These are phyloP conservation scores for Pittosporum tobira DNA, from an alignment of 129 eudicot species.

Conservation along the genomic window DNA sequence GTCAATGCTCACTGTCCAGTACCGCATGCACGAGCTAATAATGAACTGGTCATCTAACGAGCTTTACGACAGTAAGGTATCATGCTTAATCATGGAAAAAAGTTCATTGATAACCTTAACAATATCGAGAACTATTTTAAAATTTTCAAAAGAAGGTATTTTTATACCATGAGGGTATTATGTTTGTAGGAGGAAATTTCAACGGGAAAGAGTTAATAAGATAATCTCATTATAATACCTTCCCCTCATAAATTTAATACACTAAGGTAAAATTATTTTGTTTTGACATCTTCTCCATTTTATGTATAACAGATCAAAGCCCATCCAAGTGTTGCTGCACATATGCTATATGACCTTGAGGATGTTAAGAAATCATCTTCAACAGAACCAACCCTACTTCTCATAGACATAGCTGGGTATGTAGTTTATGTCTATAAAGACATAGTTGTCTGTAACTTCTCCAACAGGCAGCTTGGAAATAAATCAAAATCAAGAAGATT, in stretches of 20 bases:
- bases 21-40: slow-evolving; percentile 92
- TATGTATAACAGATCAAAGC: slow-evolving; percentile 59
- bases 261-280: not conserved
- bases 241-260: not conserved
- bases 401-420: slow-evolving; percentile 91
- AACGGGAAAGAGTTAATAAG: too few species aligned
- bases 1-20: slow-evolving; percentile 95
- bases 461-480: not conserved
- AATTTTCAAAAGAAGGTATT: not conserved
- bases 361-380: slow-evolving; percentile 66
- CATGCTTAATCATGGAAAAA: not conserved
- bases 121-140: not conserved
- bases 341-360: slow-evolving; percentile 63
- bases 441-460: not conserved
- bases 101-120: not conserved
- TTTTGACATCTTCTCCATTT: slow-evolving; percentile 5
- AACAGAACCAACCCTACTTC: slow-evolving; percentile 81
- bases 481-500: not conserved
- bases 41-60: slow-evolving; percentile 96
- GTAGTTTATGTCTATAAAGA: slow-evolving; percentile 8
- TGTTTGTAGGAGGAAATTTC: not conserved
- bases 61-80: slow-evolving; percentile 80
- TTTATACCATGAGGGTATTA: not conserved
- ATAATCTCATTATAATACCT: not conserved
- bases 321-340: slow-evolving; percentile 91